Evolutionary conservation across 805 yeast genomes (phyloP), one percentile per base, ranked within the genome.

Genomic region (Wickerhamiella hasegawae): DNA sequence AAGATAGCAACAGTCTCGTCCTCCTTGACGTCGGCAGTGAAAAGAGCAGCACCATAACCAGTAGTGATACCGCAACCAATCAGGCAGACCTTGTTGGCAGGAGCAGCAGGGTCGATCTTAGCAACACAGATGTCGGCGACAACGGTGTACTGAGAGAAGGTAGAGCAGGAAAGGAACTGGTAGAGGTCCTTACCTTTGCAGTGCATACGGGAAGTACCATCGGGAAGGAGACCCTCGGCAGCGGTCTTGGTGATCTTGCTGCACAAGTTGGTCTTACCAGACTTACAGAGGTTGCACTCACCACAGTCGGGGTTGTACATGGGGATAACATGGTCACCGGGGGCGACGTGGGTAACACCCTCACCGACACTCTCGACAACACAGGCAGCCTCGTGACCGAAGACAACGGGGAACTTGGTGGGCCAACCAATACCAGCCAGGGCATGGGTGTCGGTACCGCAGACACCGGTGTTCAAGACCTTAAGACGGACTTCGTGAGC

Each of bases 301-400:
- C 68, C 65, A 64, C 98, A 87, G 61, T 90, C 98, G 36, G 98
- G 94, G 26, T 97, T 87, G 71, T 90, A 90, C 31, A 90, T 65
- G 17, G 92, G 85, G 50, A 90, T 71, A 42, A 87, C 98, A 46
- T 76, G 77, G 60, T 87, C 98, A 46, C 98, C 98, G 28, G 66
- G 75, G 62, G 82, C 80, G 48, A 85, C 95, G 51, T 60, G 70
- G 42, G 84, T 75, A 40, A 87, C 97, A 45, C 82, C 95, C 55
- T 80, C 93, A 52, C 98, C 98, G 30, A 87, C 69, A 33, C 82
- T 70, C 65, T 87, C 97, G 31, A 87, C 97, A 43, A 82, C 65
- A 54, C 97, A 98, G 28, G 95, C 94, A 60, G 96, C 95, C 61
- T 87, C 98, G 60, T 87, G 98, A 42, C 98, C 98, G 50, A 90